Conservation (phyloP, 345 rosid genomes). For the Leavenworthia alabamica region DNA sequence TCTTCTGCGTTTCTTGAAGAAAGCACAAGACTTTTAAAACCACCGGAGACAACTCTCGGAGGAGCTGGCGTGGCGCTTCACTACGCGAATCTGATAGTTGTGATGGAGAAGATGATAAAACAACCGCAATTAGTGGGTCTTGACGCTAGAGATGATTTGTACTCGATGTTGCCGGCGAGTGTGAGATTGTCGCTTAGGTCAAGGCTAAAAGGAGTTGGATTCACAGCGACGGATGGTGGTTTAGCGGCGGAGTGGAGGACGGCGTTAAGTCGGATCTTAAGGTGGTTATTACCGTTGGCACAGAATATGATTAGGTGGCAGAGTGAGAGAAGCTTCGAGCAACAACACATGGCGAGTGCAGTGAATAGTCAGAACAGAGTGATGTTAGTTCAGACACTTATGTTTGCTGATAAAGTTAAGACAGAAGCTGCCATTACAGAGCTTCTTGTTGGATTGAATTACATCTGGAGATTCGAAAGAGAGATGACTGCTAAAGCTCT, state of each 20-base stretch:
- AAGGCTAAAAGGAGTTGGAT: constrained; percentile 69
- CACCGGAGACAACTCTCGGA: constrained; percentile 67
- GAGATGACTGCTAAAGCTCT: constrained; percentile 91
- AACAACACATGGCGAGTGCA: constrained; percentile 47
- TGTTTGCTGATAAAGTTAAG: constrained; percentile 75
- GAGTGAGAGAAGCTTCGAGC: constrained; percentile 90
- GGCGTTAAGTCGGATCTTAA: constrained; percentile 66
- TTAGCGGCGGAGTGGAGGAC: constrained; percentile 84
- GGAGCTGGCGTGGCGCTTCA: constrained; percentile 73
- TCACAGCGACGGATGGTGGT: constrained; percentile 59
- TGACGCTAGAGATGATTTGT: constrained; percentile 85
- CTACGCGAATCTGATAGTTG: constrained; percentile 75
- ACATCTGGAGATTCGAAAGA: constrained; percentile 92
- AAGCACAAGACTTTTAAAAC: constrained; percentile 54
- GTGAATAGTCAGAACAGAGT: constrained; percentile 35
- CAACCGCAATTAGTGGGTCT: constrained; percentile 88
- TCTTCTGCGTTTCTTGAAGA: constrained; percentile 49
- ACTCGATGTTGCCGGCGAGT: constrained; percentile 76
- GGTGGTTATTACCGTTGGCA: constrained; percentile 85
- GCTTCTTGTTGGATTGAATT: constrained; percentile 88
- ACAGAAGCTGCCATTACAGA: constrained; percentile 92
- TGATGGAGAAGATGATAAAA: constrained; percentile 89
- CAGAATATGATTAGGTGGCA: constrained; percentile 99
- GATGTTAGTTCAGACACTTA: constrained; percentile 71
- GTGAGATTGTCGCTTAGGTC: constrained; percentile 54